Conservation (phyloP, 768 basidiomycete species). For the Psilocybe tampanensis region DNA sequence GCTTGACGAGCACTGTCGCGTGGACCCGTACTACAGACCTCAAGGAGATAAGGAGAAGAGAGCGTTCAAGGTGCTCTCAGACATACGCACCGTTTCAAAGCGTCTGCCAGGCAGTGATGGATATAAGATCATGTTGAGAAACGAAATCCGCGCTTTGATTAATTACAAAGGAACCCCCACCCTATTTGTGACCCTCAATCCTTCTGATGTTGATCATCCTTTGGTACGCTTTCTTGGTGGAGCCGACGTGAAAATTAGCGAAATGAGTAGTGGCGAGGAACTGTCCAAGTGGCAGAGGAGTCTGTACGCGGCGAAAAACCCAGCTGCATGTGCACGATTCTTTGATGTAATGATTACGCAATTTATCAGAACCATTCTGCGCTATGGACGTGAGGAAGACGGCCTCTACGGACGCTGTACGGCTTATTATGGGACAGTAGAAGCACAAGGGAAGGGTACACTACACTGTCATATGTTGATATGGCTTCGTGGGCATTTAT, state of each 20-base stretch:
- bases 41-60: neutral
- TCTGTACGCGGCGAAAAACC: conserved; percentile 17
- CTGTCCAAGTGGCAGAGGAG: conserved; percentile 6
- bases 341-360: conserved; percentile 20
- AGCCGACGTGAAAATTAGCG: conserved; percentile 13
- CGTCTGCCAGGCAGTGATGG: conserved; percentile 21
- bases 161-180: conserved; percentile 16
- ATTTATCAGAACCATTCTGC: conserved; percentile 19
- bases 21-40: neutral
- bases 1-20: neutral
- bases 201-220: conserved; percentile 20
- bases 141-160: conserved; percentile 21
- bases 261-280: conserved; percentile 3
- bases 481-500: conserved; percentile 11
- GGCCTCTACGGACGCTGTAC: conserved; percentile 11
- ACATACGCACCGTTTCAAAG: conserved; percentile 5
- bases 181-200: conserved; percentile 24
- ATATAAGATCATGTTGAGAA: conserved; percentile 18
- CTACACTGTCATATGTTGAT: conserved; percentile 19
- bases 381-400: conserved; percentile 4
- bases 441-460: conserved; percentile 13
- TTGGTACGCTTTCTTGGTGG: conserved; percentile 18
- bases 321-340: conserved; percentile 23
- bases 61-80: neutral
- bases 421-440: conserved; percentile 15